Percentiles rank a stretch among this genome's conserved stretches.
These are phyloP conservation scores for Protomyces arabidopsidicola DNA, from an alignment of 1,139 yeast species.

Conservation along the genomic window DNA sequence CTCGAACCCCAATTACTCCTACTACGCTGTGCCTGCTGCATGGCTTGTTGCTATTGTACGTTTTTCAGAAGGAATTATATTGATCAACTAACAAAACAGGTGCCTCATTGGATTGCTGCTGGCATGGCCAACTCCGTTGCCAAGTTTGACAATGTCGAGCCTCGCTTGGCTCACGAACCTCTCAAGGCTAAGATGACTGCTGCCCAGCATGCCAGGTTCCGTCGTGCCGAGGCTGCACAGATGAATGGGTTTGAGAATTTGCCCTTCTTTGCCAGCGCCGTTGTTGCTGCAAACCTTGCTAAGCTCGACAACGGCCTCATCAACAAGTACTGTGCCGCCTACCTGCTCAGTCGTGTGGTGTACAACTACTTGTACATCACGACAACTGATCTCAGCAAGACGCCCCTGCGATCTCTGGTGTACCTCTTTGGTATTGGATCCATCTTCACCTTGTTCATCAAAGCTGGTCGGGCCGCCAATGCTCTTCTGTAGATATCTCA, in stretches of 20 bases:
- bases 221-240: slow-evolving; percentile 25
- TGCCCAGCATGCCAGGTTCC: slow-evolving; percentile 7
- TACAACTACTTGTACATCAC: slow-evolving; percentile 21
- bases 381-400: slow-evolving; percentile 4
- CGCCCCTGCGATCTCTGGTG: neutral
- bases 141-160: slow-evolving; percentile 16
- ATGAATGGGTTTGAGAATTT: slow-evolving; percentile 22
- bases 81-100: neutral
- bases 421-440: slow-evolving; percentile 18
- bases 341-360: slow-evolving; percentile 16
- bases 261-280: slow-evolving; percentile 10
- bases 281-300: slow-evolving; percentile 20
- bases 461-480: slow-evolving; percentile 22
- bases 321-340: slow-evolving; percentile 3
- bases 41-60: slow-evolving; percentile 21
- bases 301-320: slow-evolving; percentile 9
- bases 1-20: slow-evolving; percentile 11
- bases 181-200: slow-evolving; percentile 18
- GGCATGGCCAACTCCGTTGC: slow-evolving; percentile 8
- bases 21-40: slow-evolving; percentile 20
- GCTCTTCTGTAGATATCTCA: slow-evolving; percentile 4
- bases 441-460: slow-evolving; percentile 20
- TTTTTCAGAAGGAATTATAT: neutral
- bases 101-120: slow-evolving; percentile 21
- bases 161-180: slow-evolving; percentile 4